Conservation (phyloP, 345 rosid genomes). For the Eucalyptus albens region DNA sequence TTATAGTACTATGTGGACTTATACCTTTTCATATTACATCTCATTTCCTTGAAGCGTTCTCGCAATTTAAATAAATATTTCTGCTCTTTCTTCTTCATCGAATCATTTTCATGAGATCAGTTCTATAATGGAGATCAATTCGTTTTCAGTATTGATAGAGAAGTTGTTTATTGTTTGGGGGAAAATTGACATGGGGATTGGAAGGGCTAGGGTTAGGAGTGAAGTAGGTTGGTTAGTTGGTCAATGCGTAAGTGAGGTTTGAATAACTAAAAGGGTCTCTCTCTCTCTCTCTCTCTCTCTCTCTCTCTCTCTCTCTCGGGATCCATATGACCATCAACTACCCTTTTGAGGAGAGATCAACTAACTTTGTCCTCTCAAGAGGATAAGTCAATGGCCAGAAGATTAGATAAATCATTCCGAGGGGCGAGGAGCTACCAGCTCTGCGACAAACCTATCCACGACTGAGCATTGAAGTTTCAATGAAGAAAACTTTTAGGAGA, state of each 20-base stretch:
- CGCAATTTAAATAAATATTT: neutral
- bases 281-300: neutral
- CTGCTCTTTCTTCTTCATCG: neutral
- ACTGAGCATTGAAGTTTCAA: neutral
- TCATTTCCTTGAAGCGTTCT: neutral
- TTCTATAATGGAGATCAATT: neutral
- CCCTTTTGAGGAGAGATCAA: neutral
- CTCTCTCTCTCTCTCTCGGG: neutral
- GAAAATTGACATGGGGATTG: neutral
- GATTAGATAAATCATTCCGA: neutral
- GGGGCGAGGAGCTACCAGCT: neutral
- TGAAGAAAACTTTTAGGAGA: neutral
- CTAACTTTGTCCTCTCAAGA: neutral
- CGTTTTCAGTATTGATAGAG: neutral
- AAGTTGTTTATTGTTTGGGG: neutral
- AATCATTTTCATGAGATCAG: neutral
- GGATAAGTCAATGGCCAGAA: neutral
- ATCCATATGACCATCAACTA: neutral
- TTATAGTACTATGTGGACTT: neutral
- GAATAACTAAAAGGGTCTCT: neutral
- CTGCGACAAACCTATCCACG: neutral
- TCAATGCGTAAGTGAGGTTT: neutral
- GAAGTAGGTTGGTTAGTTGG: neutral
- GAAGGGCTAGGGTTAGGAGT: neutral
- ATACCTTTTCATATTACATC: neutral